Evolutionary conservation across 441 rosid genomes (phyloP), one percentile per base, ranked within the genome.

Genomic region (Codiaeum variegatum): DNA sequence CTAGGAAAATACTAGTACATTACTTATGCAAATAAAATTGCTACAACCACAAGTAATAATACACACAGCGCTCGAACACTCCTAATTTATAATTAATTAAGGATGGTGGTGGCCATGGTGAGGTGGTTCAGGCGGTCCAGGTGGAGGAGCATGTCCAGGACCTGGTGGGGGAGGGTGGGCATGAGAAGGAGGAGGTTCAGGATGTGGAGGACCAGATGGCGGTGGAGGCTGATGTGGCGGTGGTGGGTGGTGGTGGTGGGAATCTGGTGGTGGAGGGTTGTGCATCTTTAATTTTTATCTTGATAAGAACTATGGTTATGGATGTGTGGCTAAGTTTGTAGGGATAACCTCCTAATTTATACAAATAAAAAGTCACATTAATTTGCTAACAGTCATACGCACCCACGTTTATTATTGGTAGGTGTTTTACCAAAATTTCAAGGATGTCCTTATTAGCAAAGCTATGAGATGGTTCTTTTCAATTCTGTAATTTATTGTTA

Each of bases 241-340:
- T 11, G 16, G 60, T 3, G 21, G 61, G 61, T 24, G 61, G 61
- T 24, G 61, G 31, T 26, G 69, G 38, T 32, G 75, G 19, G 72
- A 75, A 9, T 64, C 75, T 34, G 84, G 78, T 36, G 84, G 86
- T 16, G 85, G 85, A 70, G 81, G 88, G 40, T 81, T 76, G 58
- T 74, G 85, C 85, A 83, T 83, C 54, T 66, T 79, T 5, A 2
- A 8, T 11, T 38, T 51, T 18, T 18, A 8, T 51, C 42, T 38
- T 0, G 13, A 16, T 6, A 16, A 10, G 12, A 38, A 3, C 29
- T 18, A 21, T 31, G 46, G 24, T 2, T 76, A 10, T 2, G n/a
- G 19, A 23, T 2, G 10, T 28, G 1, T n/a, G 31, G 36, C 19
- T 15, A 15, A 46, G 6, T n/a, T n/a, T 18, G 46, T 3, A 16